Base-by-base conservation (phyloP, 805 yeast species). In the Kazachstania taianensis region DNA sequence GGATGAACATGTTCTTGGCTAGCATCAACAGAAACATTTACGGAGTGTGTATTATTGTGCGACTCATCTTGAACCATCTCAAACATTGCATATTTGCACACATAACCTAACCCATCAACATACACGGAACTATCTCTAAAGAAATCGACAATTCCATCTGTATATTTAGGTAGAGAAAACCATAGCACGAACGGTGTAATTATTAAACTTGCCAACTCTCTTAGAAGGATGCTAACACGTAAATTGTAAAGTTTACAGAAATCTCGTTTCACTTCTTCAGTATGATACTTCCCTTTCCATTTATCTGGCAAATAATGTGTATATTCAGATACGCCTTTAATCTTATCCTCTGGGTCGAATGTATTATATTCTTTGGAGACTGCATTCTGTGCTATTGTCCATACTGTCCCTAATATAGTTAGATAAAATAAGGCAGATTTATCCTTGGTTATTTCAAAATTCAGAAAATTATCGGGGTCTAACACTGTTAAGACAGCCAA, bases 61-160 rank as follows among this genome's bases (percentile, higher is more conserved):
- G 9, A 8, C 69, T 61, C 69, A 43, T 64, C 63, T 41, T 64
- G 61, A 38, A 78, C 86, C 42, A 81, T 75, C 45, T 84, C 80
- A 60, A 92, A 92, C 78, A 84, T 83, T 2, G 97, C 97, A 67
- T 79, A 85, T 20, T 84, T 78, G 53, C 97, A 89, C 26, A 92
- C 94, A 51, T 87, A 81, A 0, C 98, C 99, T 28, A 92, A 64
- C 0, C 96, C 97, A 61, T 87, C 96, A 32, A 87, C 84, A 55
- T 89, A 92, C 9, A 86, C 78, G 9, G 94, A 78, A 46, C 74
- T 80, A 40, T 89, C 96, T 38, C 97, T 64, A 57, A 89, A 84
- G 52, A 92, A 92, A 52, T 92, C 97, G 22, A 92, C 73, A 30
- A 92, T 81, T 19, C 74, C 67, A 20, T 81, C 87, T 10, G 89